A percentile compares a stretch with the other conserved stretches of the same genome.
Conservation (phyloP, 139 green algal species). For the Spirogloea muscicola region DNA sequence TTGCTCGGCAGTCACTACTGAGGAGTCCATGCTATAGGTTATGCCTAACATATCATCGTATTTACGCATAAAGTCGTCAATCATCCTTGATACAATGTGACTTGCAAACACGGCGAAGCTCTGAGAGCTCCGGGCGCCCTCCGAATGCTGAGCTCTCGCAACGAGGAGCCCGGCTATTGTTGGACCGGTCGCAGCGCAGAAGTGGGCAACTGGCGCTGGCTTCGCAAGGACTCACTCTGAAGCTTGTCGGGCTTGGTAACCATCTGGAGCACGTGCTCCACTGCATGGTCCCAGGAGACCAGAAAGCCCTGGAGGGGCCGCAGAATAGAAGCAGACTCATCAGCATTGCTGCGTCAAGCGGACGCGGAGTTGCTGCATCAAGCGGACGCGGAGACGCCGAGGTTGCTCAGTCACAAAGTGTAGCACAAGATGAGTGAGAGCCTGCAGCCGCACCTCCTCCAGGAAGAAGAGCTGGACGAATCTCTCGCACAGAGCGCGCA, state of each 20-base stretch:
- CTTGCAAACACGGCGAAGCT: no score
- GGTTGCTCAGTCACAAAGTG: not conserved
- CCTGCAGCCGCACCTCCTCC: constrained; percentile 11
- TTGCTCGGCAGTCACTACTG: no score
- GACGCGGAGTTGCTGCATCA: not conserved
- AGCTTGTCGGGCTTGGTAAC: constrained; percentile 45
- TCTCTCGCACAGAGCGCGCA: constrained; percentile 54
- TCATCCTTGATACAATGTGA: no score
- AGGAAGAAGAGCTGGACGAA: constrained; percentile 66
- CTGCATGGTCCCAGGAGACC: constrained; percentile 57
- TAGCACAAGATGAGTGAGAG: not conserved
- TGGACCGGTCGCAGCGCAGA: no score
- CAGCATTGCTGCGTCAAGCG: no score
- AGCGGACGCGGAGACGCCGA: not conserved
- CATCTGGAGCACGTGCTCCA: constrained; percentile 44
- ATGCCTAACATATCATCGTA: no score
- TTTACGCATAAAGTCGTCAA: no score
- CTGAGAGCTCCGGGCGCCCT: no score
- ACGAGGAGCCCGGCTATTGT: no score
- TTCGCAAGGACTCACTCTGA: constrained; percentile 45
- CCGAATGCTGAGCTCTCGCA: no score
- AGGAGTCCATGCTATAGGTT: no score
- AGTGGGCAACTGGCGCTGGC: not conserved
- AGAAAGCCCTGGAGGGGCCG: constrained; percentile 5
- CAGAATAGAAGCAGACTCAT: no score